Conservation (phyloP, 495 filamentous ascomycete species). For the Penicillium robsamsonii region DNA sequence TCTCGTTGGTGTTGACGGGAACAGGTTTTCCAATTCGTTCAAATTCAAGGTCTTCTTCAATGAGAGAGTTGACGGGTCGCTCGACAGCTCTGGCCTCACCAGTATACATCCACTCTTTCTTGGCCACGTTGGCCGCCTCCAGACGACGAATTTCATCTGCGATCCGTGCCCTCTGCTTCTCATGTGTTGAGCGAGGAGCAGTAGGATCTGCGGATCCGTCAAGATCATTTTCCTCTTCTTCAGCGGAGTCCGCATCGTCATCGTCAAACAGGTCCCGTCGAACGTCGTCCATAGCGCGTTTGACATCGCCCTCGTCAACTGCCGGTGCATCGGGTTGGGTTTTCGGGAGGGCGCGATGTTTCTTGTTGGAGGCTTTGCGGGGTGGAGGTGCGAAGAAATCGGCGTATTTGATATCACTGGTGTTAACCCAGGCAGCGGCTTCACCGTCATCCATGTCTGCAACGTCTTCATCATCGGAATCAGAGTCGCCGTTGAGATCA, state of each 20-base stretch:
- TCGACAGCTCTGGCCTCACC: constrained; percentile 84
- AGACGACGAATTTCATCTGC: constrained; percentile 86
- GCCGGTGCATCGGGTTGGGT: constrained; percentile 45
- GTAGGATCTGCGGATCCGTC: constrained; percentile 45
- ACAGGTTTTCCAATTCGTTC: constrained; percentile 95
- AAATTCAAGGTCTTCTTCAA: constrained; percentile 95
- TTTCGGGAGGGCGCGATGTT: constrained; percentile 46
- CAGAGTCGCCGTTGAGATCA: constrained; percentile 58
- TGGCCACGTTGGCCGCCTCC: constrained; percentile 85
- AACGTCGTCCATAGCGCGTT: constrained; percentile 86
- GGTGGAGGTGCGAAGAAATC: constrained; percentile 89
- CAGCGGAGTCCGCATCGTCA: constrained; percentile 44
- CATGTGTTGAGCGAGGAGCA: constrained; percentile 71
- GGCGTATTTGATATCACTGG: constrained; percentile 80
- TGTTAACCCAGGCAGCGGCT: constrained; percentile 59
- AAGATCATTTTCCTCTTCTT: constrained; percentile 45
- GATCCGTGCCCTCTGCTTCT: constrained; percentile 80
- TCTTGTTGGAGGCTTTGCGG: constrained; percentile 60
- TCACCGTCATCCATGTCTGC: constrained; percentile 40
- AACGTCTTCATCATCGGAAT: constrained; percentile 51
- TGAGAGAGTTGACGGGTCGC: constrained; percentile 82
- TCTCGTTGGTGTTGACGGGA: constrained; percentile 89
- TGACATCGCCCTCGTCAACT: constrained; percentile 59
- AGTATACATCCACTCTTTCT: constrained; percentile 84
- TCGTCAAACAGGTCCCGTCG: constrained; percentile 93